Evolutionary conservation across 805 yeast species (phyloP), one percentile per base, ranked within the genome.

Genomic region (Kodamaea sagamina): DNA sequence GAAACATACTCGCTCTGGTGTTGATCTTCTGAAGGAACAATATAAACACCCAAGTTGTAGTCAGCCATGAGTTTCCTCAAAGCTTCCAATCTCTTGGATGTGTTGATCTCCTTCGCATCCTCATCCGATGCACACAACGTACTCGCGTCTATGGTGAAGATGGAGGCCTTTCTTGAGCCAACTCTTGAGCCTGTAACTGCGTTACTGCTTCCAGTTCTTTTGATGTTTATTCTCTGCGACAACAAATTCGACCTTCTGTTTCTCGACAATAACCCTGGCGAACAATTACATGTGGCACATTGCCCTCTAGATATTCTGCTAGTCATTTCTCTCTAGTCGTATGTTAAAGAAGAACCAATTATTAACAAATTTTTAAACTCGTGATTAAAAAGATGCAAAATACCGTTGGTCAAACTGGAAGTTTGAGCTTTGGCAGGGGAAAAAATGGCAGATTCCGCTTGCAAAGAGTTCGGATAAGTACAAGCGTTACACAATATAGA

Each of bases 281-380:
- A 84, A 59, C 95, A 86, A 2, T 89, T 84, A 67, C 95, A 86
- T 65, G 86, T 81, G 37, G 77, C 72, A 59, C 93, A 86, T 54
- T 68, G 72, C 10, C 67, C 71, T 53, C 76, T 62, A 10, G 63
- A 49, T 6, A 41, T 36, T 36, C 44, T 41, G 4, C 36, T 22
- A 16, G 40, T 27, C 44, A 41, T 41, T 25, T n/a, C n/a, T n/a
- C n/a, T n/a, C 16, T 19, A 29, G 31, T 37, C 19, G 19, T 19
- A 28, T 37, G 21, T 15, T 16, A 21, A 21, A 8, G 8, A 21
- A 21, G 24, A 21, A 21, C 24, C 24, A 21, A 21, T 21, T 21
- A 21, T 21, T 21, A 21, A 21, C 8, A 21, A 6, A 6, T 21
- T 21, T 21, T 21, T 21, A 21, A 21, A 21, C 24, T 21, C 24